A percentile compares a stretch with the other conserved stretches of the same genome.
These are phyloP conservation scores for Teratosphaeria viscida DNA, from an alignment of 2,329 filamentous ascomycete genomes.

Conservation along the genomic window DNA sequence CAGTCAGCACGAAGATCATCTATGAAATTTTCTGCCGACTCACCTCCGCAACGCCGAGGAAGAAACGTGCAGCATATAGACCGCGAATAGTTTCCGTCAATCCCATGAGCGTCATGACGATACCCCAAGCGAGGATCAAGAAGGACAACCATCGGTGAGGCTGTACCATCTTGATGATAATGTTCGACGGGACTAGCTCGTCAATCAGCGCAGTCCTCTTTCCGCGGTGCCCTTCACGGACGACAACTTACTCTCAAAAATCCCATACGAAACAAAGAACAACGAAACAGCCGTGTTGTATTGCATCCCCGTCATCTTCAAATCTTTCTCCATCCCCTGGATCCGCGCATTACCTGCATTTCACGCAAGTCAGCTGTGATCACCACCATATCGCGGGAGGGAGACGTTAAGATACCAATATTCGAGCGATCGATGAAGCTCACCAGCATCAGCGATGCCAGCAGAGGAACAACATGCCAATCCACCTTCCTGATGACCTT, in stretches of 20 bases:
- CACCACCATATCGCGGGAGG: too few species aligned
- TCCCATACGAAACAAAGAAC: constrained; percentile 36
- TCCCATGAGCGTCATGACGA: constrained; percentile 30
- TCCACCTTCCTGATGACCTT: neutral
- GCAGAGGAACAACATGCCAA: neutral
- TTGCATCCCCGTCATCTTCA: constrained; percentile 34
- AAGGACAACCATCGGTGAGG: constrained; percentile 29
- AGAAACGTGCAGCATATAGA: constrained; percentile 22
- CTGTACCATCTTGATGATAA: constrained; percentile 36
- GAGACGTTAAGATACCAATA: constrained; percentile 9
- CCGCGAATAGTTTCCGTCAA: constrained; percentile 37
- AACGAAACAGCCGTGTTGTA: constrained; percentile 36
- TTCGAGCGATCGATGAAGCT: constrained; percentile 30
- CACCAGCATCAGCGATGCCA: neutral
- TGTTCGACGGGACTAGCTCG: constrained; percentile 29
- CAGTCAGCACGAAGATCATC: neutral
- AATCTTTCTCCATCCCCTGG: constrained; percentile 28
- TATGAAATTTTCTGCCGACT: neutral
- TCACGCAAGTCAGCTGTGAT: too few species aligned
- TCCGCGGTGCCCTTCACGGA: neutral
- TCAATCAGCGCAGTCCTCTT: neutral
- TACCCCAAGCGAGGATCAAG: constrained; percentile 25
- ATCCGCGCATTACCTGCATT: constrained; percentile 29
- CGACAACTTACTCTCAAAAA: constrained; percentile 23
- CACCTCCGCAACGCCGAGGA: constrained; percentile 29